A percentile compares a stretch with the other conserved stretches of the same genome.
phyloP scores from a whole-genome alignment of 2,329 filamentous ascomycete genomes.

The Pseudocercospora fijiensis region DNA sequence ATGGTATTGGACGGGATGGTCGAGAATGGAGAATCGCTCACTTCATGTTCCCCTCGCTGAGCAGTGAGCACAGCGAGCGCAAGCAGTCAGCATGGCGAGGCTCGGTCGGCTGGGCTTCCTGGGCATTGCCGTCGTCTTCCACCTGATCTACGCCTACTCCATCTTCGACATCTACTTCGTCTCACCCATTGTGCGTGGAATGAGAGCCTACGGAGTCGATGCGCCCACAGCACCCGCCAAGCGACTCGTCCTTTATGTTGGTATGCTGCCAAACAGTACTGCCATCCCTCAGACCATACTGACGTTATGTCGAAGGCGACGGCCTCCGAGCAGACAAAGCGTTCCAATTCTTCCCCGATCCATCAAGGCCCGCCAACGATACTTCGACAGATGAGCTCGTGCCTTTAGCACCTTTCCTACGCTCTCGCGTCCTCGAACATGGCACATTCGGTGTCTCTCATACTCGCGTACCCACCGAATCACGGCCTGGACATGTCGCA shows the following conservation, averaged over 20 bases:
- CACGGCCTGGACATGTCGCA: slow-evolving; percentile 91
- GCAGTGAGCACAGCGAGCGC: neutral
- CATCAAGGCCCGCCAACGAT: slow-evolving; percentile 60
- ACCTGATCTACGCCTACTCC: slow-evolving; percentile 87
- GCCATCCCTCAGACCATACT: slow-evolving; percentile 6
- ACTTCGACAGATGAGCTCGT: slow-evolving; percentile 66
- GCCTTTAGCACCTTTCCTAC: slow-evolving; percentile 85
- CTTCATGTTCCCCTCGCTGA: neutral
- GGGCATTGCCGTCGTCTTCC: slow-evolving; percentile 85
- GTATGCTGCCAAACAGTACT: slow-evolving; percentile 46
- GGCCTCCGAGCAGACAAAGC: slow-evolving; percentile 96
- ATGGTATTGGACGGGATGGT: neutral
- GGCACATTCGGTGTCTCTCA: slow-evolving; percentile 97
- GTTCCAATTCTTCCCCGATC: slow-evolving; percentile 89
- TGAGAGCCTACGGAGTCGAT: slow-evolving; percentile 76
- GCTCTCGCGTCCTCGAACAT: slow-evolving; percentile 80
- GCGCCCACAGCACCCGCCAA: slow-evolving; percentile 74
- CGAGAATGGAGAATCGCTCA: neutral
- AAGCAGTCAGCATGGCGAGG: slow-evolving; percentile 48
- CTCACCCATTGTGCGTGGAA: slow-evolving; percentile 93
- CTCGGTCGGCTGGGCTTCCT: slow-evolving; percentile 77
- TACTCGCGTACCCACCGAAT: slow-evolving; percentile 94
- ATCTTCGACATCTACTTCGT: slow-evolving; percentile 99
- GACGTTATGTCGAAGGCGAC: slow-evolving; percentile 57
- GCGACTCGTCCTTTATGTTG: slow-evolving; percentile 88